These are phyloP conservation scores for Closterium sp. DNA, from an alignment of 139 green algal species.

Conservation along the genomic window DNA sequence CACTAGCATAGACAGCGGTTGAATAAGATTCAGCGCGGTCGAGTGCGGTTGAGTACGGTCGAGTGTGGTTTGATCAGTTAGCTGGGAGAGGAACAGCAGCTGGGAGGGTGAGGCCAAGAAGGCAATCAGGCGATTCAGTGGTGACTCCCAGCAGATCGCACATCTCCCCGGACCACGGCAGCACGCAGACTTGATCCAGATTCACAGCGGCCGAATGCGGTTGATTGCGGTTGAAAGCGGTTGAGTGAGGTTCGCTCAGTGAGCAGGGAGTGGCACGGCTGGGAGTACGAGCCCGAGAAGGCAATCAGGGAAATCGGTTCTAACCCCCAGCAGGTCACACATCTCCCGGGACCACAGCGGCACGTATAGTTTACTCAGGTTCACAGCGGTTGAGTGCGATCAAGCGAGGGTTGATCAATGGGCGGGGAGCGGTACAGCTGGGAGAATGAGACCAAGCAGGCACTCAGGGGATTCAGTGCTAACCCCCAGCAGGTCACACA, in stretches of 20 bases:
- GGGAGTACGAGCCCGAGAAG: slow-evolving; percentile 31
- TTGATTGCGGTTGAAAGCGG: neutral
- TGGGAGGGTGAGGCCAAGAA: slow-evolving; percentile 25
- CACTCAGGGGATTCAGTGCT: neutral
- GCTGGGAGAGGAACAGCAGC: neutral
- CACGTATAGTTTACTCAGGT: neutral
- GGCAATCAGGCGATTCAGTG: slow-evolving; percentile 2
- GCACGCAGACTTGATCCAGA: neutral
- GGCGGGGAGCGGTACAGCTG: neutral
- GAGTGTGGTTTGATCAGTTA: neutral
- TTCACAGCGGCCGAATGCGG: neutral
- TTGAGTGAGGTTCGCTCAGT: neutral
- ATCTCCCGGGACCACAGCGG: slow-evolving; percentile 25
- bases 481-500: no score
- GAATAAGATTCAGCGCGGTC: neutral
- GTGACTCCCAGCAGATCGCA: slow-evolving; percentile 25
- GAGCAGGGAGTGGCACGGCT: neutral
- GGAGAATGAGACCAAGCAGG: slow-evolving; percentile 24
- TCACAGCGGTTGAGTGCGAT: no score
- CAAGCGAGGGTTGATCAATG: no score
- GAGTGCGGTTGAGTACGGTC: neutral
- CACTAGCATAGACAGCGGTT: neutral
- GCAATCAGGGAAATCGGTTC: neutral
- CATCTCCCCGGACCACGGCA: slow-evolving; percentile 15
- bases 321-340: slow-evolving; percentile 25